Evolutionary conservation across 2,329 filamentous ascomycete genomes (phyloP).

Genomic region (Magnaporthiopsis incrustans): DNA sequence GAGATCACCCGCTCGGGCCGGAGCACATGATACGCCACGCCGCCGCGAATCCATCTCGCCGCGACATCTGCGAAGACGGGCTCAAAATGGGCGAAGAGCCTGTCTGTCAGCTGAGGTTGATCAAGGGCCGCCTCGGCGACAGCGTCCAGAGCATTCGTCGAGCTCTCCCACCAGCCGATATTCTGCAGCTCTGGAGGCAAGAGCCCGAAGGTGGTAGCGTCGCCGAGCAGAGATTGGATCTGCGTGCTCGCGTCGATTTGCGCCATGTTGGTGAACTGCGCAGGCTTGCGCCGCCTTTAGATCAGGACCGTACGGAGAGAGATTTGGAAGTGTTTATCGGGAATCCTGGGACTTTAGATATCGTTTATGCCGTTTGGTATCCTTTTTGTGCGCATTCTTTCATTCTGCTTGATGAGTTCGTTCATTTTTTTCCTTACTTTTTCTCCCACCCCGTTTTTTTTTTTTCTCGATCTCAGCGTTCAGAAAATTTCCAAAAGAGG

Average conservation of each 20-base stretch:
- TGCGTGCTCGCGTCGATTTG: slow-evolving; percentile 46
- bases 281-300: neutral
- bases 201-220: slow-evolving; percentile 45
- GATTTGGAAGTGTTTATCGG: neutral
- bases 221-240: slow-evolving; percentile 47
- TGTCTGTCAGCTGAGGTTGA: slow-evolving; percentile 56
- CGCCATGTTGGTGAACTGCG: slow-evolving; percentile 37
- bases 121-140: slow-evolving; percentile 63
- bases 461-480: neutral
- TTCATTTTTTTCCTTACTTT: neutral
- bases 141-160: slow-evolving; percentile 55
- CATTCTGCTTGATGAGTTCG: neutral
- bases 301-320: neutral
- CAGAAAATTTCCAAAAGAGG: slow-evolving; percentile 3
- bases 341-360: neutral
- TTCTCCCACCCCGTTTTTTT: slow-evolving; percentile 2
- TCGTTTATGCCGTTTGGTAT: neutral
- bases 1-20: slow-evolving; percentile 45
- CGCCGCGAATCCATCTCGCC: slow-evolving; percentile 62
- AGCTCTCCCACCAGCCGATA: slow-evolving; percentile 55
- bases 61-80: slow-evolving; percentile 73
- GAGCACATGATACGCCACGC: slow-evolving; percentile 12
- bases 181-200: slow-evolving; percentile 64
- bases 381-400: slow-evolving; percentile 1
- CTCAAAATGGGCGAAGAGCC: slow-evolving; percentile 67